Base-by-base conservation (phyloP, 257 asterid species). In the Gentiana straminea region DNA sequence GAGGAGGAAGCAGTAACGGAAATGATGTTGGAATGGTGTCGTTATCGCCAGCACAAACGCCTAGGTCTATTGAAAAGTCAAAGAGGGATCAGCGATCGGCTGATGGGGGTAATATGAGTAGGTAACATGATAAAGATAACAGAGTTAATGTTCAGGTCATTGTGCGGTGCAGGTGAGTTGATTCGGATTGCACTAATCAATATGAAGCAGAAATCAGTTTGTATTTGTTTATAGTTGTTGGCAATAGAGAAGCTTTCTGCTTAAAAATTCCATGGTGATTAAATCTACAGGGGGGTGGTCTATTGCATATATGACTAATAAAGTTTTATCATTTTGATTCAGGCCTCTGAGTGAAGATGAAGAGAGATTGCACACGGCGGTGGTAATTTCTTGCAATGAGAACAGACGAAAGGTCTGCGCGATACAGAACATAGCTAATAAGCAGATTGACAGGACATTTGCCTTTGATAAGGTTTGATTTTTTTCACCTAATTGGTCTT, bases 371-470 rank as follows among this genome's bases (percentile, higher is more conserved):
- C 87, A 76, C 49, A 85, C 94, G 44, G 95, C 95, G 36, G 86
- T 78, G 66, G 99, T 83, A 68, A 50, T 92, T 67, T 66, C 95
- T 55, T 92, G 97, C 84, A 85, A 81, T 63, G 99, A 88, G 61
- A 81, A 74, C 74, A 80, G 81, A 73, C 79, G 94, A 68, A 97
- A 92, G 85, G 80, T 92, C 57, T 77, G 76, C 61, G 97, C 99
- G 51, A 78, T 83, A 70, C 99, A 92, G 78, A 88, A 69, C 73
- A 92, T 92, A 66, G 99, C 99, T 49, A 92, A 92, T 74, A 92
- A 92, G 89, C 99, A 92, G 76, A 92, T 85, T 68, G 95, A 88
- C 70, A 79, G 94, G 76, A 88, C 97, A 51, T 92, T 92, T 72
- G 69, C 73, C 58, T 92, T 92, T 71, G 99, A 92, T 69, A 88